Evolutionary conservation across 164 flowering plant species (phyloP), one percentile per base, ranked within the genome.

Genomic region (Echeveria elegans): DNA sequence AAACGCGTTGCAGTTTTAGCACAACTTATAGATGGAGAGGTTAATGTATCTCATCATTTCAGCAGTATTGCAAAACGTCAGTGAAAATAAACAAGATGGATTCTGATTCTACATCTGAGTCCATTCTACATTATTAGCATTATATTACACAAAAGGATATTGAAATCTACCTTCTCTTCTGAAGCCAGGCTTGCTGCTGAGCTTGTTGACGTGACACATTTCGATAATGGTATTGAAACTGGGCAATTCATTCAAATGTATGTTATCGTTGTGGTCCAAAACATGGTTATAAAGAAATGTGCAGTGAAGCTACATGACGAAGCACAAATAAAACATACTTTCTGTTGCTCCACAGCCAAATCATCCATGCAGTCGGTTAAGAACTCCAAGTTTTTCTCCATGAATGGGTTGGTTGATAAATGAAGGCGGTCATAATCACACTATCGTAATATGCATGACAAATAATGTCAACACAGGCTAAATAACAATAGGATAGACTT

Each of bases 101-200:
- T 52, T 52, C 28, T 52, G 28, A 52, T 23, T 7, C 58, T 52
- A 21, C 21, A 50, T 50, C 28, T n/a, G n/a, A n/a, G n/a, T n/a
- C n/a, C n/a, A n/a, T n/a, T n/a, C n/a, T n/a, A n/a, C n/a, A n/a
- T n/a, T n/a, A n/a, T n/a, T n/a, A n/a, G n/a, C n/a, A n/a, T n/a
- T n/a, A n/a, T n/a, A n/a, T n/a, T n/a, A n/a, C n/a, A n/a, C n/a
- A n/a, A n/a, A 23, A 52, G 58, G 21, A 23, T 52, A 52, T 52
- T 52, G 2, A 21, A 52, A 19, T 8, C 50, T 76, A 91, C 99
- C 97, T 86, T 78, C 97, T 83, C 73, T 95, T 95, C 70, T 95
- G 97, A 76, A 95, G 97, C 97, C 99, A 94, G 32, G 93, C 81
- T 77, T 94, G 99, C 80, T 91, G 97, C 75, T 89, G 97, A 38